Conservation (phyloP, 1,284 basidiomycete genomes). For the Wallemia hederae region DNA sequence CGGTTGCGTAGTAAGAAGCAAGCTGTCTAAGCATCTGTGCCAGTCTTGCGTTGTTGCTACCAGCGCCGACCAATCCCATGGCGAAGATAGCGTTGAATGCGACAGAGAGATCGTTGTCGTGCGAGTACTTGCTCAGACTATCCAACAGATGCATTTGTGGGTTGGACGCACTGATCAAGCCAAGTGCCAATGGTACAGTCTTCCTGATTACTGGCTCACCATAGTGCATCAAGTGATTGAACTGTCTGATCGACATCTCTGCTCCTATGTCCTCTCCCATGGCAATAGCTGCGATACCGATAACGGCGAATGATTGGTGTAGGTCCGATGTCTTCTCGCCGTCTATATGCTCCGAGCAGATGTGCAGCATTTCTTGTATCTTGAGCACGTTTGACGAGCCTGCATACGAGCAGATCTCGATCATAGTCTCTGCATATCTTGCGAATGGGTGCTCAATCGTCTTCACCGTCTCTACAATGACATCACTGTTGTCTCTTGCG, state of each 20-base stretch:
- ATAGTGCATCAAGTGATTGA: constrained; percentile 98
- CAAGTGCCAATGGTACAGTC: constrained; percentile 82
- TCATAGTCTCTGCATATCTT: constrained; percentile 67
- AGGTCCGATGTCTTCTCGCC: constrained; percentile 32
- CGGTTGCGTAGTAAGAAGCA: constrained; percentile 90
- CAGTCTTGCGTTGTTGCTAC: constrained; percentile 88
- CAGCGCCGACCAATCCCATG: constrained; percentile 94
- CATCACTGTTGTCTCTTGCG: constrained; percentile 28
- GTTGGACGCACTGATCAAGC: constrained; percentile 79
- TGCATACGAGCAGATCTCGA: constrained; percentile 81
- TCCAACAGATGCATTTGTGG: constrained; percentile 87
- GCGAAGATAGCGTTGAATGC: constrained; percentile 93
- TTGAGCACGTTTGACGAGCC: constrained; percentile 89
- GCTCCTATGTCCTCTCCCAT: constrained; percentile 98
- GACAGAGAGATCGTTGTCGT: constrained; percentile 88
- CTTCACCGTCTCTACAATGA: constrained; percentile 80
- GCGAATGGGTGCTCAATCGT: constrained; percentile 80
- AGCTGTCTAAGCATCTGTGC: constrained; percentile 92
- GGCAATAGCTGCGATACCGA: constrained; percentile 77
- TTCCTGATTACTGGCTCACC: constrained; percentile 80
- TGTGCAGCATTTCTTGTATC: constrained; percentile 71
- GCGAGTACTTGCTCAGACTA: constrained; percentile 96
- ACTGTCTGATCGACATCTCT: constrained; percentile 80
- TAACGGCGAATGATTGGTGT: constrained; percentile 75
- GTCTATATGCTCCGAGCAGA: constrained; percentile 71